Evolutionary conservation across 441 rosid genomes (phyloP), one percentile per base, ranked within the genome.

Genomic region (Adansonia rubrostipa): DNA sequence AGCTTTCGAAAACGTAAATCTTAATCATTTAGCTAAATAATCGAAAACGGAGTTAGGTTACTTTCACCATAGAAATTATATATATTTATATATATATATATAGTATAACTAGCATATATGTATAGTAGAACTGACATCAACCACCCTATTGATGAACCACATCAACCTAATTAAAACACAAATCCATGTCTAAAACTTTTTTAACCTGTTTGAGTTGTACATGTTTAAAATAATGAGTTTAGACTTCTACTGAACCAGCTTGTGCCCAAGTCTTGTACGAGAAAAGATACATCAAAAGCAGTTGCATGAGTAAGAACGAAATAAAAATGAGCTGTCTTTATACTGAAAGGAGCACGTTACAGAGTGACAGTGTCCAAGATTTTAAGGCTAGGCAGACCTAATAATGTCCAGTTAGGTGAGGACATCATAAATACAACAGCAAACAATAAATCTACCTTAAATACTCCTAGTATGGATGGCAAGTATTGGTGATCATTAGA

Each of bases 301-400:
- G 73, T 48, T 69, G 60, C 19, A 24, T 48, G 74, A 15, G 62
- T 69, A 13, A 28, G 22, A 50, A 71, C 10, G 28, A 47, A 71
- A 71, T 53, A 71, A 33, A 44, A 71, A 24, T 33, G 47, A 48
- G 63, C 36, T n/a, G n/a, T 4, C 15, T 15, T 28, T 54, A 9
- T 71, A 33, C 48, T 33, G 24, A 74, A 61, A 61, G 57, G 53
- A 74, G 9, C 56, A 60, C 13, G 2, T 44, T 28, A 3, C 77
- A 74, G 77, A 6, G 54, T 60, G 19, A 6, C 75, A 53, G 63
- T 24, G 9, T 54, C 45, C 56, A 40, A 51, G 58, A 58, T 74
- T 61, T 73, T 22, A 74, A 74, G 47, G 70, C 77, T 47, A 45
- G 24, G 42, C 57, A 74, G 69, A 47, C 57, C 69, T 60, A 45